Base-by-base conservation (phyloP, 768 basidiomycete species). In the Lentinula lateritia region DNA sequence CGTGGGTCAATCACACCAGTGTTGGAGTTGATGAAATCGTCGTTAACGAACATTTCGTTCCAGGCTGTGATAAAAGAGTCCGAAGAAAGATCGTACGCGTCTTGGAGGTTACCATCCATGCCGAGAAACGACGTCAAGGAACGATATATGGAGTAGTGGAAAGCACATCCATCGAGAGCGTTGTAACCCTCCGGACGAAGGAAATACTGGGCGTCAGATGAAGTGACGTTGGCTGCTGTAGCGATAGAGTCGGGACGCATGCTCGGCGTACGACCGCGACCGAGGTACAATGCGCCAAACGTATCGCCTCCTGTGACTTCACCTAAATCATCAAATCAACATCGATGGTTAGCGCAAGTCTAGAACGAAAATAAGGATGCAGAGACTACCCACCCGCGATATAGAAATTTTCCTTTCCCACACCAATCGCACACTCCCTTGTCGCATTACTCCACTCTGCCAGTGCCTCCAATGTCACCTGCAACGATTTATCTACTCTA, bases 111-210 rank as follows among this genome's bases (percentile, higher is more conserved):
- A 68, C 95, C 95, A 69, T 97, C 95, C 93, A 96, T 95, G 58
- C 94, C 94, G 50, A 96, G 81, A 78, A 95, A 93, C 53, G 95
- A 90, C 34, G 87, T 77, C 54, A 96, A 75, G 1, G 90, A 76
- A 62, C 95, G 95, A 70, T 97, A 96, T 59, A 89, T 88, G 52
- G 95, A 96, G 72, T 96, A 97, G 72, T 97, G 95, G 79, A 96
- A 96, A 0, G 95, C 94, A 53, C 86, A 86, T 39, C 79, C 78
- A 66, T 97, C 95, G 50, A 97, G 77, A 28, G 74, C 88, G 62
- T 83, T 85, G n/a, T 80, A 68, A 6, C 78, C 76, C 15, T 80
- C 77, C 8, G 86, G 78, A 18, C 95, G 89, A 50, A 96, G 77
- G 76, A 96, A 97, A 38, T 84, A 96, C 72, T 90, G 82, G 63